Conservation (phyloP, 2,329 filamentous ascomycete species). For the Delphinella strobiligena region DNA sequence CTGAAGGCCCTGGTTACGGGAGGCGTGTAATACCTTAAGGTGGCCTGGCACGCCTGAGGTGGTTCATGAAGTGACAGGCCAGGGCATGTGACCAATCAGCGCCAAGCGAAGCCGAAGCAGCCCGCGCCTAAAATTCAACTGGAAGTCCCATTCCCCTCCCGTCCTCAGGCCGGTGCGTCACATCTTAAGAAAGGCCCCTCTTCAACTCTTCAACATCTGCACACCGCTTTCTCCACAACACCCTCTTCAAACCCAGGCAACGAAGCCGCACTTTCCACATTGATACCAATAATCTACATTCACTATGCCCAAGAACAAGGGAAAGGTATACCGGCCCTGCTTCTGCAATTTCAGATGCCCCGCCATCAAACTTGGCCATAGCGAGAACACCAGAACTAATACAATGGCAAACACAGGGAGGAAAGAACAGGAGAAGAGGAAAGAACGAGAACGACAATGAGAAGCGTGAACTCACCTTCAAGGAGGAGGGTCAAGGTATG, state of each 20-base stretch:
- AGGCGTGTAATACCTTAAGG: too few relatives aligned
- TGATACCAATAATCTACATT: conserved; percentile 13
- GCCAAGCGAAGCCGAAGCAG: too few relatives aligned
- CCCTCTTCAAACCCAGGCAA: conserved; percentile 10
- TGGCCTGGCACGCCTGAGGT: too few relatives aligned
- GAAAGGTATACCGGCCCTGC: conserved; percentile 73
- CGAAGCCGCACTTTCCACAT: conserved; percentile 12
- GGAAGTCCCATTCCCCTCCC: too few relatives aligned
- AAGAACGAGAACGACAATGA: conserved; percentile 85
- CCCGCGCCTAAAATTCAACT: too few relatives aligned
- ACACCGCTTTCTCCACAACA: conserved; percentile 2
- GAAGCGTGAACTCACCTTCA: conserved; percentile 97
- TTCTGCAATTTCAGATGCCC: too few relatives aligned
- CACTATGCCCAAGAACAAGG: conserved; percentile 98
- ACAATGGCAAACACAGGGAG: conserved; percentile 51
- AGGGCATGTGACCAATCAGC: too few relatives aligned
- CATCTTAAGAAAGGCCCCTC: not conserved
- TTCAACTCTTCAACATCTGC: conserved; percentile 4
- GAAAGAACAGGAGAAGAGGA: conserved; percentile 95
- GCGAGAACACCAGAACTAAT: conserved; percentile 18
- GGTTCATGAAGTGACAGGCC: too few relatives aligned
- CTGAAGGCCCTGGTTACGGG: too few relatives aligned
- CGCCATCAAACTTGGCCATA: too few relatives aligned
- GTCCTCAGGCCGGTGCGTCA: too few relatives aligned
- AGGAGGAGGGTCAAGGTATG: conserved; percentile 84